Evolutionary conservation across 805 yeast species (phyloP).

Genomic region (Suhomyces kilbournensis): DNA sequence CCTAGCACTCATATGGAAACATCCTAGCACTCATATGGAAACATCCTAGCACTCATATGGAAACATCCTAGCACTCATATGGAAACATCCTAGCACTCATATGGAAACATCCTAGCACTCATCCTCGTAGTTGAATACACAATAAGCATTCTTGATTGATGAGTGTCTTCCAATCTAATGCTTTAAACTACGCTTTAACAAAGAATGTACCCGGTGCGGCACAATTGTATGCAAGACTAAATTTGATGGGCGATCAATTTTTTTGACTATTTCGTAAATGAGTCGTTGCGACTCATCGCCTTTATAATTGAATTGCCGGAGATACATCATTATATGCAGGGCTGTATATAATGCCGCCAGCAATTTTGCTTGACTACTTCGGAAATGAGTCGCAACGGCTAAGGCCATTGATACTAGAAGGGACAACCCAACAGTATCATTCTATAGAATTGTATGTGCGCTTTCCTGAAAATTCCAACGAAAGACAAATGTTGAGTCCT

Average conservation of each 20-base stretch:
- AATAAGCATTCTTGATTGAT: too few species aligned
- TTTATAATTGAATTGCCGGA: background rate
- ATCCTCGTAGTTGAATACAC: too few species aligned
- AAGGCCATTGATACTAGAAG: background rate
- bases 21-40: too few species aligned
- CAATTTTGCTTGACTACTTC: background rate
- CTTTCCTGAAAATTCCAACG: background rate
- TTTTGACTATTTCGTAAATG: background rate
- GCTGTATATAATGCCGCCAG: background rate
- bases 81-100: too few species aligned
- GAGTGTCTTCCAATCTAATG: too few species aligned
- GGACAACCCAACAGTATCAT: background rate
- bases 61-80: too few species aligned
- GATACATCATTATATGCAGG: background rate
- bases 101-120: too few species aligned
- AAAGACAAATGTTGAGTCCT: background rate
- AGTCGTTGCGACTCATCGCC: background rate
- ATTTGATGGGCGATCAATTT: background rate
- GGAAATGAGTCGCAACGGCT: background rate
- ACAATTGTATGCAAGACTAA: background rate
- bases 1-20: too few species aligned
- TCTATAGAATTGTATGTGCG: background rate
- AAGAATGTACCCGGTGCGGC: background rate
- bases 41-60: too few species aligned
- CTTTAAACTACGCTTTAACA: too few species aligned